Base-by-base conservation (phyloP, 192 early-diverging fungal species). In the Umbelopsis vinacea region DNA sequence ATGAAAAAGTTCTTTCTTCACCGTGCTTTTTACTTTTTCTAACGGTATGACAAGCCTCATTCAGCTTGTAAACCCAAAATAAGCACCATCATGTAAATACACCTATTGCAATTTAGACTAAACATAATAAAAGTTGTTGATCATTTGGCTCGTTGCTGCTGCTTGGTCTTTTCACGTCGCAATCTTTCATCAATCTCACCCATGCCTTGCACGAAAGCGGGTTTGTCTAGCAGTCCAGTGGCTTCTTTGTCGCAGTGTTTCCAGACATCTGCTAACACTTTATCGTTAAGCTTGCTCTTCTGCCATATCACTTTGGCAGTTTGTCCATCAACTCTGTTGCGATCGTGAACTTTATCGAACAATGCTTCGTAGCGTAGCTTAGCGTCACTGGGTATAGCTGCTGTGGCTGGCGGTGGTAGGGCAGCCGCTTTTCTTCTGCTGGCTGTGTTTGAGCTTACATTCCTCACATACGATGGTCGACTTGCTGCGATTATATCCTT, bases 201-300 rank as follows among this genome's bases (percentile, higher is more conserved):
- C 74, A 75, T 75, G 15, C 74, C 74, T 52, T 66, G 54, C 24
- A 75, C 40, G 50, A 75, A 75, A 0, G 69, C 21, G 46, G 69
- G 17, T 63, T 75, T 75, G 38, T 75, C 74, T 24, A 75, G 50
- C 23, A 75, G 52, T 4, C 74, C 74, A 11, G 57, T 75, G 26
- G 69, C 29, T 6, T 70, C 52, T 12, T 57, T 57, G 40, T 75
- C 74, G 50, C 74, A 75, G 23, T 75, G 57, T 17, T 63, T 66
- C 74, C 74, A 75, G n/a, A 75, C 50, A 66, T 52, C 23, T 6
- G 74, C 68, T 33, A 75, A 35, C 4, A 70, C 57, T 45, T 70
- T 55, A 53, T 46, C 48, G n/a, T 37, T 47, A 17, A 75, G 46
- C 22, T 53, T 69, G 14, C 74, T 75, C 47, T 69, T 75, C 29